Percentiles rank a stretch among this genome's conserved stretches.
Conservation (phyloP, 352 stramenopile genomes). For the Globisporangium iwayamae region DNA sequence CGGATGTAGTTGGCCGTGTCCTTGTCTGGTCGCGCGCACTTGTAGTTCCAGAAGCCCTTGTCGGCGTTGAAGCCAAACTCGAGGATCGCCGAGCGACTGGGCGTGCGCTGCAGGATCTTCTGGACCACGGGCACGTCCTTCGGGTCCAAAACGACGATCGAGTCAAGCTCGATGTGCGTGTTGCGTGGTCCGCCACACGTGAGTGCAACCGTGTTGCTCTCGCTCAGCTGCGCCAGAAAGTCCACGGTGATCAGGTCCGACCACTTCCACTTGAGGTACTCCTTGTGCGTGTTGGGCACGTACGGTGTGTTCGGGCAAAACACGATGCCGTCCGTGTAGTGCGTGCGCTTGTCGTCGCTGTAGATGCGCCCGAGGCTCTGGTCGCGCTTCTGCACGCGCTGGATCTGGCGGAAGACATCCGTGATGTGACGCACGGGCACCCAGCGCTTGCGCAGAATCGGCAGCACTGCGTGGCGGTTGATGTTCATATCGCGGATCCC, state of each 20-base stretch:
- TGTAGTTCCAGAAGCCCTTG: constrained; percentile 89
- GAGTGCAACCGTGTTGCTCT: constrained; percentile 57
- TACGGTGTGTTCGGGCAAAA: constrained; percentile 88
- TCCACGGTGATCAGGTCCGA: constrained; percentile 88
- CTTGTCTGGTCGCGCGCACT: constrained; percentile 86
- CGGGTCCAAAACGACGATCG: constrained; percentile 74
- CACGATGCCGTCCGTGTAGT: constrained; percentile 89
- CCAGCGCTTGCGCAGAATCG: constrained; percentile 84
- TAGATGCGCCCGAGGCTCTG: constrained; percentile 77
- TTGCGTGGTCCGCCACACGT: constrained; percentile 74
- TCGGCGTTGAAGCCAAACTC: constrained; percentile 88
- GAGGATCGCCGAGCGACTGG: constrained; percentile 63
- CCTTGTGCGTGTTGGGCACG: constrained; percentile 78
- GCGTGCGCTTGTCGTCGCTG: constrained; percentile 75
- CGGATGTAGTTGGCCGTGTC: constrained; percentile 88
- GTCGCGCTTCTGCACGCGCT: constrained; percentile 73
- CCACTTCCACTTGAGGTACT: constrained; percentile 93
- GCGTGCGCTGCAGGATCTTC: constrained; percentile 55
- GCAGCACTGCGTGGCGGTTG: constrained; percentile 60
- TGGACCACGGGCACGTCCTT: constrained; percentile 68
- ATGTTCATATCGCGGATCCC: constrained; percentile 65
- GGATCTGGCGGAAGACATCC: constrained; percentile 81
- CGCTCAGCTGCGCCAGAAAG: constrained; percentile 63
- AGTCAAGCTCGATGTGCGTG: constrained; percentile 80
- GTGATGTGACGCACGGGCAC: constrained; percentile 74